phyloP scores from a whole-genome alignment of 148 eudicot genomes.

The Camellia japonica region DNA sequence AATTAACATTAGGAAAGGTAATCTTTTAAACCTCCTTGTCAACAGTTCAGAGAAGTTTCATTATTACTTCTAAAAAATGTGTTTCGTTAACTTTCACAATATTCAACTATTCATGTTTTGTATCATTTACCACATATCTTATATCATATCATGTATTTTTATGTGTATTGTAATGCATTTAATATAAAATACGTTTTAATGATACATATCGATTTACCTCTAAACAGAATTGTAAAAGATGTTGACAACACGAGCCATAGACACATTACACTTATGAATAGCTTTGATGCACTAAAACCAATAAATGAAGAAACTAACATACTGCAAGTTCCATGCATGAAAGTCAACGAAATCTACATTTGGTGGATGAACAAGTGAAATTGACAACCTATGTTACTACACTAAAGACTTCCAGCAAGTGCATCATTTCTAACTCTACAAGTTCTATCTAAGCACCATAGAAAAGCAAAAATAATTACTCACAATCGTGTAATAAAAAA shows the following conservation, averaged over 20 bases:
- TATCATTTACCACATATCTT: too few species aligned
- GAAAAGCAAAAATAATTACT: constrained; percentile 27
- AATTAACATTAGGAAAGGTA: neutral
- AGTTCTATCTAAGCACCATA: neutral
- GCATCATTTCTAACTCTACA: constrained; percentile 6
- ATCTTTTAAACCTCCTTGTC: neutral
- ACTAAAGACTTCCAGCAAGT: neutral
- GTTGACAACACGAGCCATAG: neutral
- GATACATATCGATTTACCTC: too few species aligned
- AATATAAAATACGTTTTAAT: too few species aligned
- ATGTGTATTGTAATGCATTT: too few species aligned
- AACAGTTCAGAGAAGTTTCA: neutral
- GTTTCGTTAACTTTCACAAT: too few species aligned
- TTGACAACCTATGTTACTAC: neutral
- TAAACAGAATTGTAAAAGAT: too few species aligned
- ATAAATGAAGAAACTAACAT: neutral
- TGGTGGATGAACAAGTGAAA: neutral
- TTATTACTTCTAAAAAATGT: too few species aligned
- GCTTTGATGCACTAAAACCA: neutral
- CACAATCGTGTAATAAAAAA: constrained; percentile 65
- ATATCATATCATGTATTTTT: too few species aligned
- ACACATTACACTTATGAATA: neutral
- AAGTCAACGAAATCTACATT: neutral
- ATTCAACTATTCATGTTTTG: too few species aligned
- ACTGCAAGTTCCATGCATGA: neutral